A percentile compares a stretch with the other conserved stretches of the same genome.
phyloP scores from a whole-genome alignment of 768 basidiomycete species.

The Amanita rubescens region DNA sequence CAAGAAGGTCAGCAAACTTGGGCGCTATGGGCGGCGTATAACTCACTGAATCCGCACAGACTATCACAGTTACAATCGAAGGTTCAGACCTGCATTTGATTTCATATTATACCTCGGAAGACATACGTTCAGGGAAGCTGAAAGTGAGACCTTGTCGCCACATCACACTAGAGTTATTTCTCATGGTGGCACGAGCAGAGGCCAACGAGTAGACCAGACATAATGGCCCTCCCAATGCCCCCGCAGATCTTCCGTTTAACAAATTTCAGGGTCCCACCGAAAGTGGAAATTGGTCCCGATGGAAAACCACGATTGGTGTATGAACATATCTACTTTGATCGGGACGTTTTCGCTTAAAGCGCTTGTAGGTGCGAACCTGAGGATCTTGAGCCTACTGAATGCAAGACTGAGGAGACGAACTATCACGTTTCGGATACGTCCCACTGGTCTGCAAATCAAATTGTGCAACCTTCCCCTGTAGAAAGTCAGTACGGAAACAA shows the following conservation, averaged over 20 bases:
- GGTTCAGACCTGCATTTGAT: constrained; percentile 78
- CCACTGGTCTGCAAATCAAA: constrained; percentile 26
- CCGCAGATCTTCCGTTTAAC: constrained; percentile 72
- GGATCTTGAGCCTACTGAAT: constrained; percentile 36
- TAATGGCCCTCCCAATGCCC: constrained; percentile 66
- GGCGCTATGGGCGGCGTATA: neutral
- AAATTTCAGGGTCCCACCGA: constrained; percentile 79
- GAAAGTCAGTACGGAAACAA: constrained; percentile 28
- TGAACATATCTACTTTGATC: constrained; percentile 15
- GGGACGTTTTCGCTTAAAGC: constrained; percentile 10
- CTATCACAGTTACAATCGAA: constrained; percentile 75
- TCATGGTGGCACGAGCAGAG: constrained; percentile 28
- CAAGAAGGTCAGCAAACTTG: constrained; percentile 53
- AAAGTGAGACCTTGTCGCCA: constrained; percentile 27
- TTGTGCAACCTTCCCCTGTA: constrained; percentile 26
- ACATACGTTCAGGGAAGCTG: constrained; percentile 63
- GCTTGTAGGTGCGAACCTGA: constrained; percentile 33
- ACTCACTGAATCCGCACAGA: constrained; percentile 33
- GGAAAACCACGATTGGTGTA: constrained; percentile 61
- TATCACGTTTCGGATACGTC: constrained; percentile 35
- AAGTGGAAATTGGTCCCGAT: constrained; percentile 67
- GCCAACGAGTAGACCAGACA: constrained; percentile 63
- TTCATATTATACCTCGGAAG: constrained; percentile 78
- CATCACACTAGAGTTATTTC: neutral
- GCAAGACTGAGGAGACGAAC: constrained; percentile 40